A percentile compares a stretch with the other conserved stretches of the same genome.
Evolutionary conservation across 2,329 filamentous ascomycete species (phyloP).

Genomic region (Cylindrodendrum hubeiense): DNA sequence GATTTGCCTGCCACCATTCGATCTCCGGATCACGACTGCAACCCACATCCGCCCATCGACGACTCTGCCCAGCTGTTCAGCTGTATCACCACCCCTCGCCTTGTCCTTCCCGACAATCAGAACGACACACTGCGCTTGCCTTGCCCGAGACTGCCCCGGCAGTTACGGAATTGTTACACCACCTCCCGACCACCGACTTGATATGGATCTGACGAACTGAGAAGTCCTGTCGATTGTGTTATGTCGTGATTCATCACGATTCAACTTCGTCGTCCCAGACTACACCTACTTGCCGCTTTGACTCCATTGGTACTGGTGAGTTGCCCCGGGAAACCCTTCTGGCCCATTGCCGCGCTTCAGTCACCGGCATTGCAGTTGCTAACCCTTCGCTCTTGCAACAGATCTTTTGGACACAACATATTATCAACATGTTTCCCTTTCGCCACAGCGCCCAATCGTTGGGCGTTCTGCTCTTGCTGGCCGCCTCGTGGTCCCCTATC

Average conservation of each 20-base stretch:
- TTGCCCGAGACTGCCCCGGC: constrained; percentile 28
- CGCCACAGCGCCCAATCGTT: constrained; percentile 34
- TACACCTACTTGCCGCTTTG: constrained; percentile 29
- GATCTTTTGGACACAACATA: constrained; percentile 28
- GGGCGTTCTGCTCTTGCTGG: constrained; percentile 41
- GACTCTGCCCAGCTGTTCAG: constrained; percentile 25
- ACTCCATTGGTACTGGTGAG: constrained; percentile 40
- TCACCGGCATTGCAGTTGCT: not conserved
- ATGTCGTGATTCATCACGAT: constrained; percentile 39
- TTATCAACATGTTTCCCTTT: constrained; percentile 38
- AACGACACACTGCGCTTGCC: constrained; percentile 15
- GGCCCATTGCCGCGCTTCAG: not conserved
- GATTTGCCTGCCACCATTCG: constrained; percentile 9
- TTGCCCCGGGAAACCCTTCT: constrained; percentile 14
- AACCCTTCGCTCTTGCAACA: constrained; percentile 1
- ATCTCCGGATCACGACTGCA: constrained; percentile 19
- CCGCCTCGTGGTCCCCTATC: constrained; percentile 40
- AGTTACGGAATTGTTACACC: constrained; percentile 32
- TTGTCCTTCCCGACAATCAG: constrained; percentile 21
- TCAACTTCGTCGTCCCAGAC: constrained; percentile 37
- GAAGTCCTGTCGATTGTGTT: constrained; percentile 34
- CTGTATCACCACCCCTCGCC: constrained; percentile 38
- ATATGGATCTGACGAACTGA: constrained; percentile 42
- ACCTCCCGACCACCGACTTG: constrained; percentile 31
- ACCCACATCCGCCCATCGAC: constrained; percentile 15